Percentiles rank a stretch among this genome's conserved stretches.
Evolutionary conservation across 1,139 yeast genomes (phyloP).

Genomic region (Yamadazyma friedrichii): DNA sequence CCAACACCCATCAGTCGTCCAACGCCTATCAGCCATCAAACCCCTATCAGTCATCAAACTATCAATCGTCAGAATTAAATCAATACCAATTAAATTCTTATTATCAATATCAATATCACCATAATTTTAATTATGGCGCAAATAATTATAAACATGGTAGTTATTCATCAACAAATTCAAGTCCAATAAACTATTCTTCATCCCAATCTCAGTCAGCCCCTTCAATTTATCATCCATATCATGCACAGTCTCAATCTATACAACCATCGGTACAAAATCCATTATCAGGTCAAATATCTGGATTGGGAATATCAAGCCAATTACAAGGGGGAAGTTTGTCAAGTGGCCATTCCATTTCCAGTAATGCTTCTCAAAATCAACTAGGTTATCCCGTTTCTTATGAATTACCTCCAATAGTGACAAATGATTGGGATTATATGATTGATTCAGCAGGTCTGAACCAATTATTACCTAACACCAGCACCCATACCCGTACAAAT

Average conservation of each 20-base stretch:
- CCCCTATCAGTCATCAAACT: too few species aligned
- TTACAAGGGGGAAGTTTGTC: too few species aligned
- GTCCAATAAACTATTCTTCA: background rate
- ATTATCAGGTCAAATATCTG: background rate
- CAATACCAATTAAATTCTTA: too few species aligned
- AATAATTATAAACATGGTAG: too few species aligned
- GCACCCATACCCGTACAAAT: background rate
- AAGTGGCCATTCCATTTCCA: too few species aligned
- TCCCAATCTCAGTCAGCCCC: too few species aligned
- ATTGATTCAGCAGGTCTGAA: background rate
- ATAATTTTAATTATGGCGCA: too few species aligned
- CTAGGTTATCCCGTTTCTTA: background rate
- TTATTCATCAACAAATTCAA: background rate
- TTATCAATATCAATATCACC: too few species aligned
- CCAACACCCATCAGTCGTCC: too few species aligned
- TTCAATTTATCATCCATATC: background rate
- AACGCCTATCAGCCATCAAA: too few species aligned
- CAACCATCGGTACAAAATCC: background rate
- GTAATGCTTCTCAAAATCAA: background rate
- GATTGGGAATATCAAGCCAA: too few species aligned
- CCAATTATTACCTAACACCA: background rate
- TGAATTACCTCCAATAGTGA: constrained; percentile 9
- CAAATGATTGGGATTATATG: constrained; percentile 7
- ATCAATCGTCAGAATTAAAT: too few species aligned
- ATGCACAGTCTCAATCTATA: background rate